These are phyloP conservation scores for Parsonsia alboflavescens DNA, from an alignment of 257 asterid genomes.

Conservation along the genomic window DNA sequence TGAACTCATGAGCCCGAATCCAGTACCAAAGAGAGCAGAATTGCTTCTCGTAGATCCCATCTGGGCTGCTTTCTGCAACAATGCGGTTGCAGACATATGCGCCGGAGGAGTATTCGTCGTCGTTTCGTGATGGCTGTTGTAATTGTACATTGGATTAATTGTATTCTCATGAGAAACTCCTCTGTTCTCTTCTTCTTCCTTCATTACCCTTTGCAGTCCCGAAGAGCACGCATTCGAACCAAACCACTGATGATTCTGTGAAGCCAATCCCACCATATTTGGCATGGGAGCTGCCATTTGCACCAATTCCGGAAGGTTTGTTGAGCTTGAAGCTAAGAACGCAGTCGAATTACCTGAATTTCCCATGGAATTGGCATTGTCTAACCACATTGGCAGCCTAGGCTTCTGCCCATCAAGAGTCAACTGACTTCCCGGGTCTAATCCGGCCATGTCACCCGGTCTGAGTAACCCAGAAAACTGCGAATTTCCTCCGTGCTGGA, in stretches of 20 bases:
- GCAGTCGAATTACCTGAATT: slow-evolving; percentile 22
- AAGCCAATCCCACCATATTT: slow-evolving; percentile 26
- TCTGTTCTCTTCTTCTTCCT: slow-evolving; percentile 67
- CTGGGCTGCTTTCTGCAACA: slow-evolving; percentile 79
- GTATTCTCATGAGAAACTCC: slow-evolving; percentile 33
- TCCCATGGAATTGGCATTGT: slow-evolving; percentile 21
- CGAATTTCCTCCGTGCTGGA: slow-evolving; percentile 30
- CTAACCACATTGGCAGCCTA: slow-evolving; percentile 27
- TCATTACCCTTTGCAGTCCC: slow-evolving; percentile 27
- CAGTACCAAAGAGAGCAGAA: slow-evolving; percentile 33
- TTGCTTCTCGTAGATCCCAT: slow-evolving; percentile 73
- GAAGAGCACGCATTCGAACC: slow-evolving; percentile 4
- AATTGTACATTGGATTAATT: slow-evolving; percentile 34
- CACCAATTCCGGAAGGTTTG: slow-evolving; percentile 48
- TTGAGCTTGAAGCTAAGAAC: slow-evolving; percentile 36
- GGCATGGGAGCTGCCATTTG: slow-evolving; percentile 49
- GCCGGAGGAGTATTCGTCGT: slow-evolving; percentile 14
- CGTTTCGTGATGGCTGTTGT: slow-evolving; percentile 18
- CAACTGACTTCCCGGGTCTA: slow-evolving; percentile 29
- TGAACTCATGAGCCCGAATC: slow-evolving; percentile 51
- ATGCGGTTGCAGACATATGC: slow-evolving; percentile 80
- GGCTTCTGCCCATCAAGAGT: slow-evolving; percentile 20
- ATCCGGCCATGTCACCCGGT: slow-evolving; percentile 33
- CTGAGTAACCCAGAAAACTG: slow-evolving; percentile 38
- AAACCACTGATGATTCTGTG: slow-evolving; percentile 53